Evolutionary conservation across 108 stramenopile genomes (phyloP), one percentile per base, ranked within the genome.

Genomic region (Craspedostauros australis): DNA sequence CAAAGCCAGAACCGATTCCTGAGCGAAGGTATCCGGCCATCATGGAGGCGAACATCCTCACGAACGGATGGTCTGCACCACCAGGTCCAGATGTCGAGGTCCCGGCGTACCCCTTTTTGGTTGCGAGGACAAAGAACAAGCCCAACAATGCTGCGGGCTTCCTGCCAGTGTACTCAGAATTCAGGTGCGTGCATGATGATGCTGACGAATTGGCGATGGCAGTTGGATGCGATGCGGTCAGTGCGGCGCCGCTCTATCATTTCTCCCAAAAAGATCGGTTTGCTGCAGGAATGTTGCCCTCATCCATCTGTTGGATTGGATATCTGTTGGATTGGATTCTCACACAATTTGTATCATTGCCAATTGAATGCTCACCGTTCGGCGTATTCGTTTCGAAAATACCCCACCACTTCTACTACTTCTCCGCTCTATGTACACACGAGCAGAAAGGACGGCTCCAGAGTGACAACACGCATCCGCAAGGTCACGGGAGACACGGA

Each of bases 61-160:
- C 69, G 20, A 88, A 92, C 58, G 90, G 90, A 38, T 92, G 90
- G 90, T 77, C 73, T 5, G 64, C 84, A 3, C 83, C 83, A 18
- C 83, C 83, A 12, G 57, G 57, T 2, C 39, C 62, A 2, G 76
- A 70, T 11, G 45, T 75, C n/a, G 42, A 75, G 44, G 47, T 76
- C 26, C 80, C 82, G 0, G 45, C 60, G 5, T 88, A 87, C 68
- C 90, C 90, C 6, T 92, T 92, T 52, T 47, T 40, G 11, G 68
- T 92, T 14, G 21, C 59, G 22, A 62, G 90, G 32, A 92, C 90
- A 16, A 64, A 59, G 29, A 71, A 72, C 37, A 92, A 92, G 45
- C 83, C 83, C 3, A 69, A 75, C 47, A 68, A 78, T 70, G 84
- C 83, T 12, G 50, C 70, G 25, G 90, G 90, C 32, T 92, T 92